A percentile compares a stretch with the other conserved stretches of the same genome.
phyloP scores from a whole-genome alignment of 2,329 filamentous ascomycete species.

The Mariannaea sp. region DNA sequence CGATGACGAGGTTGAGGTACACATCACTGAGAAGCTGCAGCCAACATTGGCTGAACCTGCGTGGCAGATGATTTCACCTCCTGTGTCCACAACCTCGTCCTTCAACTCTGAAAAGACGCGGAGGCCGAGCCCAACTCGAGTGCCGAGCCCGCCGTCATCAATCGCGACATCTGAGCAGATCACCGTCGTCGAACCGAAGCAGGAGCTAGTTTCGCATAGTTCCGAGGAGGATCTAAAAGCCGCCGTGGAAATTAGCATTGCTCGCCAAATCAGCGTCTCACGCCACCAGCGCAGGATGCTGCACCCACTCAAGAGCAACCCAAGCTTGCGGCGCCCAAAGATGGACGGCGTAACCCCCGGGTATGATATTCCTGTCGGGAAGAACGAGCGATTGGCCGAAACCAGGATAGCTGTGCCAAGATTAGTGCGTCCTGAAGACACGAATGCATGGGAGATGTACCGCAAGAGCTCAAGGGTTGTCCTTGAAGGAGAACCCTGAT shows the following conservation, averaged over 20 bases:
- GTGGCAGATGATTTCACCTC: constrained; percentile 54
- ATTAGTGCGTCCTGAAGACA: constrained; percentile 47
- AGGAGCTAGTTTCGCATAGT: constrained; percentile 20
- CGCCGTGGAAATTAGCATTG: constrained; percentile 69
- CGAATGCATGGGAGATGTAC: constrained; percentile 50
- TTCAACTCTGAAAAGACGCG: constrained; percentile 19
- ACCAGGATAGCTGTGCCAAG: constrained; percentile 53
- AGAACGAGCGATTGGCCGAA: constrained; percentile 41
- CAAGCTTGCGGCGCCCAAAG: constrained; percentile 28
- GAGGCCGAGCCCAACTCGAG: constrained; percentile 14
- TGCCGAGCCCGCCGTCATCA: constrained; percentile 24
- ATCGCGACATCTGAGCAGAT: constrained; percentile 34
- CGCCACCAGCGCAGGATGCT: constrained; percentile 64
- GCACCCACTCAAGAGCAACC: constrained; percentile 54
- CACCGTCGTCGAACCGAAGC: constrained; percentile 18
- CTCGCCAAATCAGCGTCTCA: constrained; percentile 69
- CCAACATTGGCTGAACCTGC: constrained; percentile 49
- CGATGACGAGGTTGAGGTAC: constrained; percentile 36
- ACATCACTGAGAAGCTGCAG: constrained; percentile 40
- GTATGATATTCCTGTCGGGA: constrained; percentile 29
- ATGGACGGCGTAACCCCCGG: constrained; percentile 21
- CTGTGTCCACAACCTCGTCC: constrained; percentile 42
- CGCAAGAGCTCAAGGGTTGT: constrained; percentile 56
- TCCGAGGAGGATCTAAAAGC: constrained; percentile 49
- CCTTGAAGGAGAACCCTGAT: constrained; percentile 47